phyloP scores from a whole-genome alignment of 2,329 filamentous ascomycete species.

The Botrytis squamosa region DNA sequence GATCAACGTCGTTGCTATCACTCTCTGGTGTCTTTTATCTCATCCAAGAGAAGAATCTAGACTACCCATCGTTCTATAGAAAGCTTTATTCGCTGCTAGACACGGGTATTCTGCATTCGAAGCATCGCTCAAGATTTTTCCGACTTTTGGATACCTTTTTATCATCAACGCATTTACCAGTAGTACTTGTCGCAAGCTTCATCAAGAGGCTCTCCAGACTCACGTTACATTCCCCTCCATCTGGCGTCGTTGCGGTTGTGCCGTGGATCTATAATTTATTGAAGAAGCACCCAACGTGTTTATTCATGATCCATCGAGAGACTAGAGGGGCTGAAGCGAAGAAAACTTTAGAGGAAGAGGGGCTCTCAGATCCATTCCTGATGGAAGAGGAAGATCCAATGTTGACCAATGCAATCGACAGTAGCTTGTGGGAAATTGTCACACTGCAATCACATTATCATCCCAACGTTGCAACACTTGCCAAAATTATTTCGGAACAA shows the following conservation, averaged over 20 bases:
- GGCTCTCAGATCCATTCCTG: slow-evolving; percentile 71
- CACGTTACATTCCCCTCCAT: slow-evolving; percentile 82
- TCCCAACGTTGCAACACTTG: slow-evolving; percentile 90
- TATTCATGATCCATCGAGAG: slow-evolving; percentile 92
- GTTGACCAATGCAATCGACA: slow-evolving; percentile 83
- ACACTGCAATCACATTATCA: slow-evolving; percentile 92
- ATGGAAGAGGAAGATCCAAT: slow-evolving; percentile 77
- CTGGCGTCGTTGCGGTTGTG: slow-evolving; percentile 82
- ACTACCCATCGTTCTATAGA: slow-evolving; percentile 90
- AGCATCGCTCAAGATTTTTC: slow-evolving; percentile 91
- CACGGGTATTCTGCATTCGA: slow-evolving; percentile 82
- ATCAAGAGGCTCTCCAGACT: slow-evolving; percentile 88
- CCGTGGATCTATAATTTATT: slow-evolving; percentile 96
- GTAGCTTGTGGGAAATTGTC: slow-evolving; percentile 91
- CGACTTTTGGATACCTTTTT: slow-evolving; percentile 89
- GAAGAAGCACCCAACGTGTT: slow-evolving; percentile 83
- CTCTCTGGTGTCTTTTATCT: slow-evolving; percentile 93
- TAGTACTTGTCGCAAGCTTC: slow-evolving; percentile 88
- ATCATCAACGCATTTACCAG: slow-evolving; percentile 86
- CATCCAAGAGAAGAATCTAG: slow-evolving; percentile 88
- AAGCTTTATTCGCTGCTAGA: slow-evolving; percentile 95
- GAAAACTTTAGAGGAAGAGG: slow-evolving; percentile 58
- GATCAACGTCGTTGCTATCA: slow-evolving; percentile 81
- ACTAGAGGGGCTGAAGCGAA: slow-evolving; percentile 57
- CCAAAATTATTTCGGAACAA: slow-evolving; percentile 91